These are phyloP conservation scores for Ceratocystis variospora DNA, from an alignment of 2,329 filamentous ascomycete genomes.

Conservation along the genomic window DNA sequence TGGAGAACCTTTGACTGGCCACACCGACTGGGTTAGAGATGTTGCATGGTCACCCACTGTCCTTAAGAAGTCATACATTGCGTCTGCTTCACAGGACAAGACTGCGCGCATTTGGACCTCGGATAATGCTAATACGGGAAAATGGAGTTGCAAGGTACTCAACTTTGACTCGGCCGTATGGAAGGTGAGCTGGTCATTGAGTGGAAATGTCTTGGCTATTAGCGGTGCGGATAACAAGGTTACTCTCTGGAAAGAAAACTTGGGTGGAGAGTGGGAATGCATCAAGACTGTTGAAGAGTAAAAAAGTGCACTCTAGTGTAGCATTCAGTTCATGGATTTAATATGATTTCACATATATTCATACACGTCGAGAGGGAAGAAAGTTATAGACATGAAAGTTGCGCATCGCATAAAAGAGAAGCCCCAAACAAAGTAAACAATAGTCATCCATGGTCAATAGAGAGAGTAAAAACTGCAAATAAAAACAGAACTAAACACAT, in stretches of 20 bases:
- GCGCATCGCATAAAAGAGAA: too few relatives aligned
- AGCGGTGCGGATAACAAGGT: constrained; percentile 94
- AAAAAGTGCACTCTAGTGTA: constrained; percentile 1
- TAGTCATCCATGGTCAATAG: background rate
- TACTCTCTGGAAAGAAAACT: constrained; percentile 94
- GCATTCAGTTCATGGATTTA: background rate
- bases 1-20: constrained; percentile 55
- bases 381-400: too few relatives aligned
- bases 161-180: constrained; percentile 82
- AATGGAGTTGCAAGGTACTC: constrained; percentile 77
- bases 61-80: constrained; percentile 91
- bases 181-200: constrained; percentile 96
- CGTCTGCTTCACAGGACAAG: constrained; percentile 89
- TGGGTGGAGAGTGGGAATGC: constrained; percentile 92
- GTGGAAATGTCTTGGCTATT: constrained; percentile 88
- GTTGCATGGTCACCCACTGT: constrained; percentile 95
- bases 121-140: constrained; percentile 43
- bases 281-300: constrained; percentile 94
- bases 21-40: constrained; percentile 93
- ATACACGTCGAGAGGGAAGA: background rate
- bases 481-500: background rate
- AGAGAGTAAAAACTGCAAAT: background rate
- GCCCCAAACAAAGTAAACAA: too few relatives aligned
- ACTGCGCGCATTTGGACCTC: constrained; percentile 95
- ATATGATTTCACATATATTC: background rate